Evolutionary conservation across 78 protist species (phyloP).

Genomic region (Chrysochromulina tobinii): DNA sequence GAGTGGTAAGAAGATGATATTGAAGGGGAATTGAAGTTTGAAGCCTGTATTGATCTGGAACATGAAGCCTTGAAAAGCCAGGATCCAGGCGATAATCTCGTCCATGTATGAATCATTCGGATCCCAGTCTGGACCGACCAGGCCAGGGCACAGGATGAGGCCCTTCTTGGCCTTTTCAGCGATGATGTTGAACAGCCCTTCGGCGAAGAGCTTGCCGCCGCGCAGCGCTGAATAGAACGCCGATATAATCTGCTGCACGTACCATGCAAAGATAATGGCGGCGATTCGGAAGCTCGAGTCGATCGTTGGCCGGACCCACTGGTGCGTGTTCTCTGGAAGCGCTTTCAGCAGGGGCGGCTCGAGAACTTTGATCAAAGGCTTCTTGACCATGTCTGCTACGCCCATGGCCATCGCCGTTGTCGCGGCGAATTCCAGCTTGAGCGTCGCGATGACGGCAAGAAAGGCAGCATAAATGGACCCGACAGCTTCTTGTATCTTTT

Average conservation of each 20-base stretch:
- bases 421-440: neutral
- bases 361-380: neutral
- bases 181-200: neutral
- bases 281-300: neutral
- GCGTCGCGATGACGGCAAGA: neutral
- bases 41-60: neutral
- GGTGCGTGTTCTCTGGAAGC: neutral
- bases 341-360: neutral
- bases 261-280: neutral
- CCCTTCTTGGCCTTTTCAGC: neutral
- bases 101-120: neutral
- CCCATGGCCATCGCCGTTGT: neutral
- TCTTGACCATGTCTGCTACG: neutral
- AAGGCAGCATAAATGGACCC: neutral
- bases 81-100: neutral
- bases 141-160: no score
- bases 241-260: neutral
- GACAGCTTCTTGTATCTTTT: neutral
- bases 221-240: neutral
- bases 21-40: neutral
- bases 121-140: neutral
- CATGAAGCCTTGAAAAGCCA: neutral
- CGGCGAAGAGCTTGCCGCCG: neutral
- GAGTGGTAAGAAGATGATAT: neutral
- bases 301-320: neutral